Evolutionary conservation across 129 eudicot genomes (phyloP).

Genomic region (Centrapalus pauciflorus): DNA sequence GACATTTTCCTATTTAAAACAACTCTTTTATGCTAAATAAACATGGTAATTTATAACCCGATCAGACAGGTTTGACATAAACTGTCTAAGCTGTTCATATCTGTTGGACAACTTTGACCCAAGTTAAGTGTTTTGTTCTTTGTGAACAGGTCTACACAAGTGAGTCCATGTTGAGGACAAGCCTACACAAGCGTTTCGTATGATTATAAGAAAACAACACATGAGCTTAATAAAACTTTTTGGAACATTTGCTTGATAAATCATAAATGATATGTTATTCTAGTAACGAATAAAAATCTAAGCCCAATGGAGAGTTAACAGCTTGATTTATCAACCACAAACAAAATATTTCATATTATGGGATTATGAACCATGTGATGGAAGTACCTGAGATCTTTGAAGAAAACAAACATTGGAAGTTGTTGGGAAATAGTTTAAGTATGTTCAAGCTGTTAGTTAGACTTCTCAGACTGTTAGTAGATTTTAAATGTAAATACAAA

Average conservation of each 20-base stretch:
- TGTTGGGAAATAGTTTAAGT: no score
- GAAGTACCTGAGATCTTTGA: constrained; percentile 55
- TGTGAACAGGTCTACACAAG: no score
- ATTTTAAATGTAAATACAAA: no score
- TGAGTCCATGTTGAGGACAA: constrained; percentile 63
- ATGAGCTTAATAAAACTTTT: background rate
- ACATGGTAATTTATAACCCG: no score
- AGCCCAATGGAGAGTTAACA: background rate
- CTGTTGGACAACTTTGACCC: no score
- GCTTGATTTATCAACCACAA: background rate
- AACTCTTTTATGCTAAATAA: no score
- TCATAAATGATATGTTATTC: background rate
- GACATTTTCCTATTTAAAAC: no score
- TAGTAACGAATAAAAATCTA: background rate
- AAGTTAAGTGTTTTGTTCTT: no score
- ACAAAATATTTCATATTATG: background rate
- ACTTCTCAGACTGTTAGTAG: no score
- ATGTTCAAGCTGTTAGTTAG: no score
- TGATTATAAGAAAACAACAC: background rate
- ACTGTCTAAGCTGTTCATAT: no score
- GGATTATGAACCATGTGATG: background rate
- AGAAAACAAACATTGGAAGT: constrained; percentile 61
- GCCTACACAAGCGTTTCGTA: constrained; percentile 26
- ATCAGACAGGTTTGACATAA: no score
- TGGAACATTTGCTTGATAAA: background rate